Evolutionary conservation across 805 yeast genomes (phyloP), one percentile per base, ranked within the genome.

Genomic region (Saturnispora bothae): DNA sequence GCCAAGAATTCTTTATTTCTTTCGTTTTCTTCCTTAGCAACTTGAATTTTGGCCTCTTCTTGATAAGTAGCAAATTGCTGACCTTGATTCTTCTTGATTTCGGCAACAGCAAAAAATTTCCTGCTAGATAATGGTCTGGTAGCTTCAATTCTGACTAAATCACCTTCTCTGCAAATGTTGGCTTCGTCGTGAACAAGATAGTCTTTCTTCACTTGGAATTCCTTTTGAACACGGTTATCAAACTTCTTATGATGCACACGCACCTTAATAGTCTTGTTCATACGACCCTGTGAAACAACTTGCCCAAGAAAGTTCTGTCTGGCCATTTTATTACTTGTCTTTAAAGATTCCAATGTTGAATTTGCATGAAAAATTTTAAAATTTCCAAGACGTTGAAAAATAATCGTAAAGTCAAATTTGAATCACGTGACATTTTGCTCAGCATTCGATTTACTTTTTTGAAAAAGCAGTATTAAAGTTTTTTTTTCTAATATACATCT

Each of bases 241-340:
- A 78, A 84, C 31, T 73, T 72, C 52, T 77, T 78, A 33, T 77
- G 77, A 56, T 82, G 80, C 23, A 89, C 88, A 43, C 95, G 73
- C 43, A 89, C 96, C 64, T 86, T 88, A 46, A 89, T 86, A 41
- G 97, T 89, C 65, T 89, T 92, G 61, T 73, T 71, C 96, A 88
- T 92, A 59, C 85, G 85, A 31, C 97, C 97, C 55, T 88, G 96
- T 36, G 96, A 85, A 23, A 86, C 78, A 49, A 89, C 97, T 60
- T 85, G 77, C 33, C 98, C 98, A 34, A 85, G 64, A 54, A 88
- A 84, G 55, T 84, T 83, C 52, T 84, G 95, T 62, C 86, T 77
- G 36, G 94, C 89, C 95, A 84, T 85, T 12, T 35, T 31, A 12
- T 19, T 15, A 9, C 12, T 26, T 5, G 15, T 26, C 28, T 26